phyloP scores from a whole-genome alignment of 495 filamentous ascomycete genomes.

The Annulohypoxylon moriforme region DNA sequence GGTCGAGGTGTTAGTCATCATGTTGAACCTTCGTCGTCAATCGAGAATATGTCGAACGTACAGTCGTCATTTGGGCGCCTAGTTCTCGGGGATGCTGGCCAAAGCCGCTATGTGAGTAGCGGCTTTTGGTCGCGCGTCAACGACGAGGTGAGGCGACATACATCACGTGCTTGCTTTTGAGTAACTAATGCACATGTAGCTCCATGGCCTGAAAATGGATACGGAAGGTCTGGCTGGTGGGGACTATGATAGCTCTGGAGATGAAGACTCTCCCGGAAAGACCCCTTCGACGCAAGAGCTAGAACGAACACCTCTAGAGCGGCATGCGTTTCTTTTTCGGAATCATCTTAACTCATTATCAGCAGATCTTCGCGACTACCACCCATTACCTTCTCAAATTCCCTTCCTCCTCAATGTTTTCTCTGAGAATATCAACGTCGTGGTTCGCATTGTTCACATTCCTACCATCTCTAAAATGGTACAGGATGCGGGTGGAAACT shows the following conservation, averaged over 20 bases:
- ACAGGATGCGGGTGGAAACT: conserved; percentile 49
- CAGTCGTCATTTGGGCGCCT: conserved; percentile 56
- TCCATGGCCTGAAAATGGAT: conserved; percentile 58
- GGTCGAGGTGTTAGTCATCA: conserved; percentile 27
- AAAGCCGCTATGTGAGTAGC: conserved; percentile 62
- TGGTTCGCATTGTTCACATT: conserved; percentile 63
- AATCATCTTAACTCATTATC: conserved; percentile 53
- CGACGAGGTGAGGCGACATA: conserved; percentile 58
- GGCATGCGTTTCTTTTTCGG: conserved; percentile 66
- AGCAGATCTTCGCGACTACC: conserved; percentile 56
- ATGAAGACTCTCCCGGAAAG: conserved; percentile 49
- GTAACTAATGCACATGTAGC: conserved; percentile 45
- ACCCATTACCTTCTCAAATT: conserved; percentile 65
- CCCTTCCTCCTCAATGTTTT: conserved; percentile 64
- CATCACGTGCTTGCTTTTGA: conserved; percentile 20
- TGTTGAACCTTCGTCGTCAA: conserved; percentile 10
- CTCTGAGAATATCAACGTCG: conserved; percentile 63
- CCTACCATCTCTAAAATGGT: conserved; percentile 63
- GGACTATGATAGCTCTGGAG: conserved; percentile 56
- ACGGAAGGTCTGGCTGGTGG: conserved; percentile 45
- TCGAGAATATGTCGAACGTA: conserved; percentile 30
- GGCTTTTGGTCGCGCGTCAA: conserved; percentile 66
- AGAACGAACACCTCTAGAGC: conserved; percentile 57
- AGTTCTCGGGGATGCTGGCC: conserved; percentile 54
- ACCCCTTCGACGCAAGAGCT: conserved; percentile 54